Evolutionary conservation across 306 rosid species (phyloP).

Genomic region (Hippophae rhamnoides): DNA sequence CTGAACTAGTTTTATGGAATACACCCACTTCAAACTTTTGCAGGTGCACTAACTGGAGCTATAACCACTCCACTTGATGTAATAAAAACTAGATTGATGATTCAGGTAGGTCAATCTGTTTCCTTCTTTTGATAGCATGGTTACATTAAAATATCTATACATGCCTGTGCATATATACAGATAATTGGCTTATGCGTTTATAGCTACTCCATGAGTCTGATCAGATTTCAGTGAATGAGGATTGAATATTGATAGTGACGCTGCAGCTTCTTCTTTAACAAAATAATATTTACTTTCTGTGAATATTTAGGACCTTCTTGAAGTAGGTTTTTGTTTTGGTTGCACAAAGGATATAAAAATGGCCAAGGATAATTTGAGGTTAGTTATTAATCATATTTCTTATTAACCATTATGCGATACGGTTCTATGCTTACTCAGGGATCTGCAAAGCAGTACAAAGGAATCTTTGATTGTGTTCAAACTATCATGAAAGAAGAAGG

Average conservation of each 20-base stretch:
- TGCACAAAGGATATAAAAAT: slow-evolving; percentile 13
- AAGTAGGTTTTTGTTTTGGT: neutral
- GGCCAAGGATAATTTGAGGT: slow-evolving; percentile 1
- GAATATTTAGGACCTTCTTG: too few relatives aligned
- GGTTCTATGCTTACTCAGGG: slow-evolving; percentile 40
- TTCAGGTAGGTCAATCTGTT: slow-evolving; percentile 48
- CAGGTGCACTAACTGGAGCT: slow-evolving; percentile 95
- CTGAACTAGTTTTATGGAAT: neutral
- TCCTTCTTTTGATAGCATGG: neutral
- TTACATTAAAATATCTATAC: neutral
- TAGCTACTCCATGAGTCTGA: neutral
- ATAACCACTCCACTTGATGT: slow-evolving; percentile 93
- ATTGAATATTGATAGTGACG: too few relatives aligned
- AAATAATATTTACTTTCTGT: too few relatives aligned
- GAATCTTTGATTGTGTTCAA: slow-evolving; percentile 83
- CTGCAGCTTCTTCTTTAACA: too few relatives aligned
- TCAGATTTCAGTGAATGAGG: too few relatives aligned
- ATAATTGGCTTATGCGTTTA: neutral
- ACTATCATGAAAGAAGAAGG: slow-evolving; percentile 88
- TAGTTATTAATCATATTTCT: slow-evolving; percentile 10
- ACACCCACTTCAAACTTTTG: slow-evolving; percentile 7
- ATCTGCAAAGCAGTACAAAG: slow-evolving; percentile 70
- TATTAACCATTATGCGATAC: slow-evolving; percentile 13
- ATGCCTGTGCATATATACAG: neutral
- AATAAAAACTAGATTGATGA: slow-evolving; percentile 85